phyloP scores from a whole-genome alignment of 2,329 filamentous ascomycete species.

The Aspergillus sojae region DNA sequence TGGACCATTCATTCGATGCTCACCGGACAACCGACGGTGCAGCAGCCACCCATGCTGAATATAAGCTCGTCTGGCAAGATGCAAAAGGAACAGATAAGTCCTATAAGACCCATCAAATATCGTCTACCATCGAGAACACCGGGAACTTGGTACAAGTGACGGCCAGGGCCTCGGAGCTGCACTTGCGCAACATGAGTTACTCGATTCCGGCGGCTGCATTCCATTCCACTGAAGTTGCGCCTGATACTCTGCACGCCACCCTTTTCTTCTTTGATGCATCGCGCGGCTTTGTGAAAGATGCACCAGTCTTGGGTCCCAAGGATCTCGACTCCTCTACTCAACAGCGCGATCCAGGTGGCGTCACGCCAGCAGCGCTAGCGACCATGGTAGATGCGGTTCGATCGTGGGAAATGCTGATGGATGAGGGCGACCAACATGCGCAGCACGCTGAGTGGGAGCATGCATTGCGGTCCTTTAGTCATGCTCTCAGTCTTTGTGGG shows the following conservation, averaged over 20 bases:
- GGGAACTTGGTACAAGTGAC: not conserved
- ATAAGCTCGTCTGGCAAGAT: not conserved
- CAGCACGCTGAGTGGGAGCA: not conserved
- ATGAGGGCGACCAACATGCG: not conserved
- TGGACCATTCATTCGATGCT: not conserved
- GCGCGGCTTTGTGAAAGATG: not conserved
- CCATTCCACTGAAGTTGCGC: not conserved
- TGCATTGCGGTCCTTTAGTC: not conserved
- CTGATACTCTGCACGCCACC: not conserved
- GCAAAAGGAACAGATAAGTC: not conserved
- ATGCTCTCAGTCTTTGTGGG: not conserved
- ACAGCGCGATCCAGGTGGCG: not conserved
- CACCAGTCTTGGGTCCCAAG: not conserved
- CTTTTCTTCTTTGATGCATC: not conserved
- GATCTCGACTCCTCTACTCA: not conserved
- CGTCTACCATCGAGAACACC: not conserved
- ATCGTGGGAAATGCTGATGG: not conserved
- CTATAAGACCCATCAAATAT: not conserved
- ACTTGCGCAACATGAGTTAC: not conserved
- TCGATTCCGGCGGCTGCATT: not conserved
- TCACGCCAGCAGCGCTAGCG: not conserved
- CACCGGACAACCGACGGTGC: not conserved
- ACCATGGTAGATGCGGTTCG: not conserved
- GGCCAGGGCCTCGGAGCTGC: not conserved
- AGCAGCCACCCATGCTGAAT: not conserved